Evolutionary conservation across 2,329 filamentous ascomycete genomes (phyloP).

Genomic region (Verticillium nonalfalfae): DNA sequence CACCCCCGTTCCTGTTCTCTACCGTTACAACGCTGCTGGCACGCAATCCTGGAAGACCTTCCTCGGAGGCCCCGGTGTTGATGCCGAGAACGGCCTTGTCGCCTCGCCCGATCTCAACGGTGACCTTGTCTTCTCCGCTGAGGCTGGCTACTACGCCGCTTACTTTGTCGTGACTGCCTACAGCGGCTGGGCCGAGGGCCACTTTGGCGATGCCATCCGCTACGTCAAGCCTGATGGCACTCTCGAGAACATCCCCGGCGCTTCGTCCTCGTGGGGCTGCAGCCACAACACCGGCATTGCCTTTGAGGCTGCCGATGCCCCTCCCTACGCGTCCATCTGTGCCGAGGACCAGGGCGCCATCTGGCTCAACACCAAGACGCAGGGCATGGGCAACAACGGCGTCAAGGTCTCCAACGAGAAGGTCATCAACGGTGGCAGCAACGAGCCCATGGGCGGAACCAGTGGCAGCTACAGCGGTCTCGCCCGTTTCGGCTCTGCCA

Average conservation of each 20-base stretch:
- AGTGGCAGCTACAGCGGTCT: constrained; percentile 54
- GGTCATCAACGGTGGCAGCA: constrained; percentile 50
- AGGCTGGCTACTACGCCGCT: constrained; percentile 50
- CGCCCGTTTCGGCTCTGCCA: constrained; percentile 42
- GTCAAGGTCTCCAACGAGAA: constrained; percentile 59
- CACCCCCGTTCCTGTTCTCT: constrained; percentile 50
- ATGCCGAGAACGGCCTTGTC: constrained; percentile 34
- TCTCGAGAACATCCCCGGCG: constrained; percentile 42
- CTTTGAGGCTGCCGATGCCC: constrained; percentile 51
- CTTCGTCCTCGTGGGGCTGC: constrained; percentile 53
- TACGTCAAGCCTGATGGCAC: constrained; percentile 42
- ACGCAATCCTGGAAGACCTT: constrained; percentile 52
- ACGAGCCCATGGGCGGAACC: constrained; percentile 57
- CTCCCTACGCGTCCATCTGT: constrained; percentile 53
- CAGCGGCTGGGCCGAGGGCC: constrained; percentile 43
- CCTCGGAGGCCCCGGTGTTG: constrained; percentile 50
- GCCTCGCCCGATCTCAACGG: constrained; percentile 55
- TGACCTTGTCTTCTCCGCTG: constrained; percentile 53
- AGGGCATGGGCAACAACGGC: constrained; percentile 44
- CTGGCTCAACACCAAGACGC: constrained; percentile 56
- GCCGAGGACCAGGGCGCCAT: constrained; percentile 58
- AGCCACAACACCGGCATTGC: constrained; percentile 61
- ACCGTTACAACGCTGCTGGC: constrained; percentile 46
- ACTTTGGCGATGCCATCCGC: constrained; percentile 48
- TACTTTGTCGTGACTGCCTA: constrained; percentile 58